Conservation (phyloP, 345 rosid genomes). For the Reutealis trisperma region DNA sequence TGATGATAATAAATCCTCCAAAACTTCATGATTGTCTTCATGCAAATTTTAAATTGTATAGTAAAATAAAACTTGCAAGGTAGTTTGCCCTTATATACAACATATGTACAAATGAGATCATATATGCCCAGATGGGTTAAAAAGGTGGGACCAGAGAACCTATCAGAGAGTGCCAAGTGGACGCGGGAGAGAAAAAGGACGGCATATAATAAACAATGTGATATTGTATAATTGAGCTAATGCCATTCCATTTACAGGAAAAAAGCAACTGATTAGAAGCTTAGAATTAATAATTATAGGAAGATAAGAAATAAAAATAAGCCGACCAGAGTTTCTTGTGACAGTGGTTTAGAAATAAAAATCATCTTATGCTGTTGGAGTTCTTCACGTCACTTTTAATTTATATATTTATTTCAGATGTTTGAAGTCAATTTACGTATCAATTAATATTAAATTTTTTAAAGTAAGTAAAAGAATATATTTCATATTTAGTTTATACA, state of each 20-base stretch:
- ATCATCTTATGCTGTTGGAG: conserved; percentile 37
- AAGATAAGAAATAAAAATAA: conserved; percentile 1
- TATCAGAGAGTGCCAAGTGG: conserved; percentile 38
- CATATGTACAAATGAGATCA: background rate
- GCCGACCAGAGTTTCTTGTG: conserved; percentile 57
- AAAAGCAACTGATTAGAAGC: background rate
- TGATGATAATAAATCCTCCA: conserved; percentile 1
- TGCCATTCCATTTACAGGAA: conserved; percentile 26
- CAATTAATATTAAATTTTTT: too few species aligned
- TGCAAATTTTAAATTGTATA: conserved; percentile 20
- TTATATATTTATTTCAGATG: background rate
- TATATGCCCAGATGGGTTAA: background rate
- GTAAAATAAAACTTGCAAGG: conserved; percentile 27
- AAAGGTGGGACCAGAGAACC: conserved; percentile 12
- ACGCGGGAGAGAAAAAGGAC: conserved; percentile 27
- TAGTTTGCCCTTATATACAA: conserved; percentile 23
- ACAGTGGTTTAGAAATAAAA: conserved; percentile 25
- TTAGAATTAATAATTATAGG: background rate
- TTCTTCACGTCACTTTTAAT: conserved; percentile 42
- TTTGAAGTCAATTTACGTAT: too few species aligned
- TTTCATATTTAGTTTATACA: background rate
- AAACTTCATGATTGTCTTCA: conserved; percentile 12
- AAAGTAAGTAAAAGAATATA: background rate
- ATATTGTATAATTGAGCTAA: conserved; percentile 21
- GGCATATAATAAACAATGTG: conserved; percentile 32